Conservation (phyloP, 305 asterid genomes). For the Stenogyne calaminthoides region DNA sequence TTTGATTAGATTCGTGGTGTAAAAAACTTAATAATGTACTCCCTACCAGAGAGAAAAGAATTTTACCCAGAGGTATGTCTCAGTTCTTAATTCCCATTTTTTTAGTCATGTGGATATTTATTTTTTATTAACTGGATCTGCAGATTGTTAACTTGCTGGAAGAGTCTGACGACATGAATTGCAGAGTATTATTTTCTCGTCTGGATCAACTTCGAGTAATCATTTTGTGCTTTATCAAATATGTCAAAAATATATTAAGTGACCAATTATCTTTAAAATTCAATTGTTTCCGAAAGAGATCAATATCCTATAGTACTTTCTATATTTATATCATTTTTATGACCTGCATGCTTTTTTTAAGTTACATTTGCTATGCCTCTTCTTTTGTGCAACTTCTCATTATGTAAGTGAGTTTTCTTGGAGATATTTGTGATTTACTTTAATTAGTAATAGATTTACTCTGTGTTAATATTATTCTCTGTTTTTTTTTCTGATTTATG, state of each 20-base stretch:
- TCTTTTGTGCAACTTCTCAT: neutral
- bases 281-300: neutral
- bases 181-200: constrained; percentile 87
- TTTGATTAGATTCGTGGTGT: constrained; percentile 80
- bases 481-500: neutral
- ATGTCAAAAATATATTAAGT: constrained; percentile 6
- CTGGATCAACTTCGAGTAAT: constrained; percentile 83
- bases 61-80: constrained; percentile 85
- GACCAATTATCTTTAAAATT: constrained; percentile 5
- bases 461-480: neutral
- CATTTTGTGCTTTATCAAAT: constrained; percentile 16
- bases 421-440: neutral
- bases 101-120: neutral
- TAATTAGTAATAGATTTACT: neutral
- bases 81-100: neutral
- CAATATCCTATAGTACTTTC: constrained; percentile 1
- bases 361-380: neutral
- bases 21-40: constrained; percentile 72
- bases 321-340: neutral
- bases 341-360: neutral
- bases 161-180: constrained; percentile 64
- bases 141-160: constrained; percentile 90
- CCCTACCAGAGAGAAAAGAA: constrained; percentile 94
- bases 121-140: constrained; percentile 27
- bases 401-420: neutral